Conservation (phyloP, 345 rosid genomes). For the Bruguiera sexangula region DNA sequence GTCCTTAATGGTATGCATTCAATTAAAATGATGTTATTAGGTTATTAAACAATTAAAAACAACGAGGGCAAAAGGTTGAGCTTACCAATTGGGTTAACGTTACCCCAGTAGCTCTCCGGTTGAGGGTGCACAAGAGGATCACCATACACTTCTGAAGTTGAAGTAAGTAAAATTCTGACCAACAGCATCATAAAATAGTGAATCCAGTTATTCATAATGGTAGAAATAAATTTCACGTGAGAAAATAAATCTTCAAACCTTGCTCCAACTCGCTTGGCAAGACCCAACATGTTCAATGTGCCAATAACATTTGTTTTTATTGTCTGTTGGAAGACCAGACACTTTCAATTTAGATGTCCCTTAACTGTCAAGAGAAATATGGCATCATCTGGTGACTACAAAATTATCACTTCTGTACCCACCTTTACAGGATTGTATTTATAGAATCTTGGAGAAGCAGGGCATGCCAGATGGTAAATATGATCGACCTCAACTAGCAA, state of each 20-base stretch:
- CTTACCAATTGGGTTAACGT: constrained; percentile 90
- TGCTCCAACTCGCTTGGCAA: constrained; percentile 97
- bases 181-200: constrained; percentile 3
- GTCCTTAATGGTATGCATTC: no score
- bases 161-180: constrained; percentile 83
- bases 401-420: constrained; percentile 13
- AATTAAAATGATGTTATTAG: background rate
- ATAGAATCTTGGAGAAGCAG: constrained; percentile 95
- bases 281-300: constrained; percentile 95
- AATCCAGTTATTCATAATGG: background rate
- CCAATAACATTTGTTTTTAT: constrained; percentile 98
- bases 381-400: no score
- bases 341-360: constrained; percentile 17
- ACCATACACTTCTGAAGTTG: constrained; percentile 95
- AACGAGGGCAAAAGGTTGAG: background rate
- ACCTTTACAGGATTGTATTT: constrained; percentile 98
- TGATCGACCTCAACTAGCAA: constrained; percentile 84
- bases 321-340: constrained; percentile 43
- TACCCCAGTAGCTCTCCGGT: constrained; percentile 97
- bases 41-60: background rate
- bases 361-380: no score
- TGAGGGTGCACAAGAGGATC: constrained; percentile 94
- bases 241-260: constrained; percentile 40
- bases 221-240: background rate
- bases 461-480: constrained; percentile 98